Percentiles rank a stretch among this genome's conserved stretches.
These are phyloP conservation scores for Metschnikowia dekortorum DNA, from an alignment of 805 yeast genomes.

Conservation along the genomic window DNA sequence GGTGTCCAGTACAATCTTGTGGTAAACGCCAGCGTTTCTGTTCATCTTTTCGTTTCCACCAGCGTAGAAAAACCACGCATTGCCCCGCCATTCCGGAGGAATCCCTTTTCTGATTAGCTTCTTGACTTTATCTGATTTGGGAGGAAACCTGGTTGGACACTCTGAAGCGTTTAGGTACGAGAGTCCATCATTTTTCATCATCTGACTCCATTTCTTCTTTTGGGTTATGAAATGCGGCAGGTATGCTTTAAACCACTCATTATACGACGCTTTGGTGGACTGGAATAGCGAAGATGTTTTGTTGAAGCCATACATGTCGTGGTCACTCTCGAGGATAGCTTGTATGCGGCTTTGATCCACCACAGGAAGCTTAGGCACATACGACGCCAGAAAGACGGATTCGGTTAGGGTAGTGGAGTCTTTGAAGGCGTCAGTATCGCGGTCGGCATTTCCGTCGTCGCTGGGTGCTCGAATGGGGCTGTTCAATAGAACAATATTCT, in stretches of 20 bases:
- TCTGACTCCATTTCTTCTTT: constrained; percentile 68
- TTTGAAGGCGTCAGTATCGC: neutral
- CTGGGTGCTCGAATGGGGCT: neutral
- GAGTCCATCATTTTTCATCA: constrained; percentile 68
- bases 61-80: constrained; percentile 95
- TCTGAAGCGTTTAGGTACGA: constrained; percentile 23
- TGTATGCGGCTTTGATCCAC: constrained; percentile 6
- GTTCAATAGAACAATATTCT: constrained; percentile 21
- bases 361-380: neutral
- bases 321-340: constrained; percentile 3
- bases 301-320: constrained; percentile 85
- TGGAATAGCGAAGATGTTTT: constrained; percentile 49
- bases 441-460: neutral
- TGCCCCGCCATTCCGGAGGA: constrained; percentile 96
- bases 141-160: constrained; percentile 64
- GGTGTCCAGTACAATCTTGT: constrained; percentile 58
- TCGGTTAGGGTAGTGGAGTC: neutral
- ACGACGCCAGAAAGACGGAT: neutral
- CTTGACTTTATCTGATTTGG: constrained; percentile 71
- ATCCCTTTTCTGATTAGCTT: constrained; percentile 86
- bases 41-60: constrained; percentile 72
- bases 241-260: constrained; percentile 73
- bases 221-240: constrained; percentile 58
- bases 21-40: constrained; percentile 71
- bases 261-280: constrained; percentile 53